Base-by-base conservation (phyloP, 2,329 filamentous ascomycete species). In the Trichoderma sp. region DNA sequence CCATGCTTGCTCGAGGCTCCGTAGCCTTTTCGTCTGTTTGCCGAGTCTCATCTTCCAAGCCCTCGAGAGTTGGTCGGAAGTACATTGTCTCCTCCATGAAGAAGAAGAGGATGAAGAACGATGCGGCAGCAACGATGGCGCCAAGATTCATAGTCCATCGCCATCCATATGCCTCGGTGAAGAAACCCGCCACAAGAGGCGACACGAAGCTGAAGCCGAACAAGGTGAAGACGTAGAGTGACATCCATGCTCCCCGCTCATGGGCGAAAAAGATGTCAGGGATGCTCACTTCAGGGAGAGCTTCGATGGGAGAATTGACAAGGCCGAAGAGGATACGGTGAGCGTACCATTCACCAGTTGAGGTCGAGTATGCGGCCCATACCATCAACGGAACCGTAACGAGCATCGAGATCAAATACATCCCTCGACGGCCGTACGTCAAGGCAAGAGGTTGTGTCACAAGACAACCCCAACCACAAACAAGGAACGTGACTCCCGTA, bases 31-130 rank as follows among this genome's bases (percentile, higher is more conserved):
- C 9, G n/a, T 53, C n/a, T 21, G 0, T 6, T 11, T 12, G 45
- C 0, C n/a, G 21, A 29, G 12, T 12, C 8, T 65, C 62, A 27
- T 65, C 62, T 18, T 65, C 62, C 12, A 65, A 6, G 2, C 45
- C 45, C 5, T 53, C 45, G 2, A 53, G 18, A 11, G 9, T 53
- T 12, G 45, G n/a, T 35, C 62, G 21, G 14, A 65, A 50, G 21
- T 88, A 90, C 79, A 89, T 91, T 6, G 90, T 91, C 80, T 91
- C 90, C 80, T 91, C 90, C 84, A 91, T 87, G 80, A 88, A 87
- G 78, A 91, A 88, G 82, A 91, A 88, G 82, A 90, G 91, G 2
- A 88, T 85, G 21, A 91, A 78, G 50, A 88, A 87, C 11, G 82
- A 84, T 1, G 87, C 81, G 1, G 82, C 88, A 3, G 83, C 81